Evolutionary conservation across 2,329 filamentous ascomycete species (phyloP).

Genomic region (Diplodia mutila): DNA sequence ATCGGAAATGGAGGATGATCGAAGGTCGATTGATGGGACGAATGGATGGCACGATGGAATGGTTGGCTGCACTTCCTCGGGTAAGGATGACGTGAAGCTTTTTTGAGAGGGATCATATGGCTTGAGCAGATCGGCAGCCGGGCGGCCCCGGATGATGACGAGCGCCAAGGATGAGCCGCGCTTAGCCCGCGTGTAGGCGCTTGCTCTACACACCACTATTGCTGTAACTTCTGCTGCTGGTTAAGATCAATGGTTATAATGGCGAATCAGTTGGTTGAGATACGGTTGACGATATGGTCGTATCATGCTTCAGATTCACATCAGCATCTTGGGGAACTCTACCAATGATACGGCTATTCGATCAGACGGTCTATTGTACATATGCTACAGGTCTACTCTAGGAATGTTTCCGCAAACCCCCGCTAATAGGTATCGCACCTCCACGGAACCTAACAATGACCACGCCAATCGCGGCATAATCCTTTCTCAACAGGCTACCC

Average conservation of each 20-base stretch:
- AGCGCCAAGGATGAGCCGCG: neutral
- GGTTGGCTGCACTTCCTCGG: no score
- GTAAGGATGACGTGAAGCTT: neutral
- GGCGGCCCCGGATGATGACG: neutral
- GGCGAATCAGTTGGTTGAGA: no score
- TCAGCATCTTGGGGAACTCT: neutral
- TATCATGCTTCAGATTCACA: neutral
- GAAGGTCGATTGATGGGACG: neutral
- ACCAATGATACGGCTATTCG: neutral
- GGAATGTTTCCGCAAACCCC: neutral
- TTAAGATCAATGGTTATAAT: no score
- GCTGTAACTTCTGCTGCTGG: no score
- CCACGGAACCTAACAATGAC: neutral
- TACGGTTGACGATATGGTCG: neutral
- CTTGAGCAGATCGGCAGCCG: neutral
- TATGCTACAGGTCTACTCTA: conserved; percentile 4
- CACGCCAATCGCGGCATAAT: neutral
- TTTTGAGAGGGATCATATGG: neutral
- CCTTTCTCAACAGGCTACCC: neutral
- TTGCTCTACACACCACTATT: no score
- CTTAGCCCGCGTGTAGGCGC: neutral
- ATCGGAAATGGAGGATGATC: neutral
- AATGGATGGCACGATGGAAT: neutral
- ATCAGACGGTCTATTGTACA: neutral
- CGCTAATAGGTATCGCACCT: conserved; percentile 1